Base-by-base conservation (phyloP, 805 yeast species). In the Saturnispora ahearnii region DNA sequence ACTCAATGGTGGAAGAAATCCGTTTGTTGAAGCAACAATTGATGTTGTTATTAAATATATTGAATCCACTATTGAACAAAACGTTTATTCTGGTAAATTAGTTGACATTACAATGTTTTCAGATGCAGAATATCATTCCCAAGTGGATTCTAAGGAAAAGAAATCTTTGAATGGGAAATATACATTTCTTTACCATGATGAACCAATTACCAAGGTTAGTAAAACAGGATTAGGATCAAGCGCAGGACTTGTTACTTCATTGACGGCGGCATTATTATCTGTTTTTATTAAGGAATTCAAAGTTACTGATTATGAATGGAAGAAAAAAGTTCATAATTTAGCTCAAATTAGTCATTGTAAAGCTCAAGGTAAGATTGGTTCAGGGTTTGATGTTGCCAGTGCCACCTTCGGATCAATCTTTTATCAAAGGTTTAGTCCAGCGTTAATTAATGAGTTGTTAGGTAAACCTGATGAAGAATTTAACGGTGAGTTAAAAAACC, bases 201-300 rank as follows among this genome's bases (percentile, higher is more conserved):
- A 62, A 24, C 71, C 78, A 13, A 87, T 93, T 49, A 71, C 77
- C 0, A 70, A 84, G 33, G 96, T 89, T 5, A 81, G 96, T 2
- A 93, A 93, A 62, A 93, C 99, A 0, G 99, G 99, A 0, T 72
- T 93, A 45, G 99, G 99, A 1, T 88, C 96, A 11, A 88, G 96
- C 31, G 99, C 99, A 0, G 96, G 96, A 0, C 72, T 93, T 51
- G 95, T 87, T 2, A 77, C 95, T 1, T 90, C 85, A 1, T 72
- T 90, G 2, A 78, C 87, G 0, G 76, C 95, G 0, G 84, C 90
- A 0, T 60, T 93, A 43, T 62, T 82, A 7, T 70, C 83, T 5
- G 67, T 71, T 45, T 78, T 75, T 55, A 57, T 34, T 5, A 24
- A 49, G 11, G 49, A 65, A 5, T 61, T 74, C 11, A 67, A 73